A percentile compares a stretch with the other conserved stretches of the same genome.
phyloP scores from a whole-genome alignment of 805 yeast species.

The Saturnispora kantuleensis region DNA sequence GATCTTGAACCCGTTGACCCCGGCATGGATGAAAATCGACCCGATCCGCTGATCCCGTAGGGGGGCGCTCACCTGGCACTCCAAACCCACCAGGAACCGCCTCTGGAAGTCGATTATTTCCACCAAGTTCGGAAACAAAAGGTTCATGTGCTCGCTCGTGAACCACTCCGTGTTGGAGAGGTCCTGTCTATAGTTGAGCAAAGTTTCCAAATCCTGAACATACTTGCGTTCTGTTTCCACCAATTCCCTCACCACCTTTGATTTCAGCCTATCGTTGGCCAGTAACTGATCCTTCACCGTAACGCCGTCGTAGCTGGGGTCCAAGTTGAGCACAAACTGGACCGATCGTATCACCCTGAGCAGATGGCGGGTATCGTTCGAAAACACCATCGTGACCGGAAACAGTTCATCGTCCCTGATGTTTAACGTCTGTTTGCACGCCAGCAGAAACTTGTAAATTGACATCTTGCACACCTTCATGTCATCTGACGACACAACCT shows the following conservation, averaged over 20 bases:
- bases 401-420: conserved; percentile 76
- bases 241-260: conserved; percentile 75
- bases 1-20: conserved; percentile 66
- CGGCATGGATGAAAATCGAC: conserved; percentile 76
- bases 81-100: conserved; percentile 77
- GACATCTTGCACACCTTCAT: conserved; percentile 76
- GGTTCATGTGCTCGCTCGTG: conserved; percentile 69
- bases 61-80: conserved; percentile 73
- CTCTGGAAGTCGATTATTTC: conserved; percentile 89
- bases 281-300: conserved; percentile 20
- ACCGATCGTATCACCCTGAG: conserved; percentile 69
- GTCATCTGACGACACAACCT: conserved; percentile 68
- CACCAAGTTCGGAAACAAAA: conserved; percentile 73
- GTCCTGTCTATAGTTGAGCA: conserved; percentile 59
- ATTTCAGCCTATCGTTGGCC: conserved; percentile 42
- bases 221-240: conserved; percentile 87
- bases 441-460: conserved; percentile 80
- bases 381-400: conserved; percentile 82
- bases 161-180: conserved; percentile 56
- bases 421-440: conserved; percentile 68
- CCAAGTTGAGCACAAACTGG: conserved; percentile 47
- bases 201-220: conserved; percentile 79
- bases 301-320: conserved; percentile 28
- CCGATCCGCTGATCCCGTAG: conserved; percentile 77
- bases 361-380: conserved; percentile 70